Percentiles rank a stretch among this genome's conserved stretches.
Evolutionary conservation across 768 basidiomycete genomes (phyloP).

Genomic region (Tricholoma furcatifolium): DNA sequence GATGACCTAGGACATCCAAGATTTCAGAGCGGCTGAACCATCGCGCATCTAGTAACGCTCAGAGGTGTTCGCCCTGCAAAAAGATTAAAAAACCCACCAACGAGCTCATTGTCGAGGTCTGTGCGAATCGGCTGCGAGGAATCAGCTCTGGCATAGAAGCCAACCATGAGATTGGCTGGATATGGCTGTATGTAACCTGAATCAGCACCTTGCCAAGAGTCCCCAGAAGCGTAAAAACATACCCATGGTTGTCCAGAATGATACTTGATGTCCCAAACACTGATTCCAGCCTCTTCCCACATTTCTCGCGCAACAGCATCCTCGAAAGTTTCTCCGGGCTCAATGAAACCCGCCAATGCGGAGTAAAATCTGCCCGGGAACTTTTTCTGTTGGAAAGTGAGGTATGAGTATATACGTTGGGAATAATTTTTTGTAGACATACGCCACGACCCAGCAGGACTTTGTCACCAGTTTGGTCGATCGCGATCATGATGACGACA

Average conservation of each 20-base stretch:
- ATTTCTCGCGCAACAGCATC: constrained; percentile 91
- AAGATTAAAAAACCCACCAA: constrained; percentile 47
- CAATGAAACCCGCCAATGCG: constrained; percentile 90
- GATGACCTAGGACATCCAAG: constrained; percentile 56
- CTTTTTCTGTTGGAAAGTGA: constrained; percentile 43
- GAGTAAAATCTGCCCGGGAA: constrained; percentile 79
- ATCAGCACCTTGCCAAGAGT: neutral
- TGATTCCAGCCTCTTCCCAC: constrained; percentile 96
- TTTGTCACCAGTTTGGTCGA: constrained; percentile 78
- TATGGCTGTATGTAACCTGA: constrained; percentile 59
- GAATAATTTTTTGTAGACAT: constrained; percentile 22
- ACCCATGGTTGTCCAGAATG: constrained; percentile 91
- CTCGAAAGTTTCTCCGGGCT: constrained; percentile 93
- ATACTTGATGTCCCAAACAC: constrained; percentile 78
- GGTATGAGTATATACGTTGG: neutral
- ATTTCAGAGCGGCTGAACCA: constrained; percentile 87
- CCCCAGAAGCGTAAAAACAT: constrained; percentile 1
- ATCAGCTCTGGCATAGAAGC: constrained; percentile 81
- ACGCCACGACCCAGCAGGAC: constrained; percentile 88
- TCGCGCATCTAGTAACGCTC: constrained; percentile 61
- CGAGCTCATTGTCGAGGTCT: constrained; percentile 95
- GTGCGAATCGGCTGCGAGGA: constrained; percentile 69
- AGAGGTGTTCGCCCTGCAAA: neutral
- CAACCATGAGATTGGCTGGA: constrained; percentile 89
- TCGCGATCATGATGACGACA: constrained; percentile 88